These are phyloP conservation scores for Microthlaspi erraticum DNA, from an alignment of 345 rosid genomes.

Conservation along the genomic window DNA sequence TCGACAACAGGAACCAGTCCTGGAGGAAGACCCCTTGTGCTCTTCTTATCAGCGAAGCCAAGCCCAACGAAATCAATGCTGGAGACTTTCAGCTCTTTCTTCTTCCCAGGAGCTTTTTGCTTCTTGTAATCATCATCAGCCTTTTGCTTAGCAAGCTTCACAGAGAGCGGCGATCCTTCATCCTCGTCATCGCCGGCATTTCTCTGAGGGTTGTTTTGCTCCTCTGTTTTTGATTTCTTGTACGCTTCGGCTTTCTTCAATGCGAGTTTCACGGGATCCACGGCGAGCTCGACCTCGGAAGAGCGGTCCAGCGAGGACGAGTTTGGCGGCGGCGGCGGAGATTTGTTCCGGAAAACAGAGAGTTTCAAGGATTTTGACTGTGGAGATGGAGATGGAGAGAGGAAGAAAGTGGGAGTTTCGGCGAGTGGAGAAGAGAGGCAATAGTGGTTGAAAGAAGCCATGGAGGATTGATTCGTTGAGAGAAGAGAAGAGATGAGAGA, in stretches of 20 bases:
- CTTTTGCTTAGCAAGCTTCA: conserved; percentile 54
- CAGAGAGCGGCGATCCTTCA: conserved; percentile 43
- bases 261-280: conserved; percentile 73
- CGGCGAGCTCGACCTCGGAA: conserved; percentile 42
- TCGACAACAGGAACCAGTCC: conserved; percentile 70
- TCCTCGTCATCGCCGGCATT: conserved; percentile 16
- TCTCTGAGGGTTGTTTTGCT: conserved; percentile 15
- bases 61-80: conserved; percentile 82
- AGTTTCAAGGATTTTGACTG: conserved; percentile 44
- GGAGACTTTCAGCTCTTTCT: conserved; percentile 59
- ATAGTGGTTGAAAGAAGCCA: conserved; percentile 50
- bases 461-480: conserved; percentile 23
- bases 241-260: conserved; percentile 69
- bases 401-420: conserved; percentile 41
- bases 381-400: conserved; percentile 39
- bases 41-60: conserved; percentile 78
- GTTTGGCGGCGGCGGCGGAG: conserved; percentile 25
- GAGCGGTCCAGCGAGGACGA: conserved; percentile 40
- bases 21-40: conserved; percentile 70
- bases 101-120: conserved; percentile 47
- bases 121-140: conserved; percentile 51
- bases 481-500: conserved; percentile 34
- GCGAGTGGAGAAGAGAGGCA: conserved; percentile 53
- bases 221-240: conserved; percentile 45
- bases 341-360: conserved; percentile 43